Percentiles rank a stretch among this genome's conserved stretches.
phyloP scores from a whole-genome alignment of 129 eudicot genomes.

The Flaveria trinervia region DNA sequence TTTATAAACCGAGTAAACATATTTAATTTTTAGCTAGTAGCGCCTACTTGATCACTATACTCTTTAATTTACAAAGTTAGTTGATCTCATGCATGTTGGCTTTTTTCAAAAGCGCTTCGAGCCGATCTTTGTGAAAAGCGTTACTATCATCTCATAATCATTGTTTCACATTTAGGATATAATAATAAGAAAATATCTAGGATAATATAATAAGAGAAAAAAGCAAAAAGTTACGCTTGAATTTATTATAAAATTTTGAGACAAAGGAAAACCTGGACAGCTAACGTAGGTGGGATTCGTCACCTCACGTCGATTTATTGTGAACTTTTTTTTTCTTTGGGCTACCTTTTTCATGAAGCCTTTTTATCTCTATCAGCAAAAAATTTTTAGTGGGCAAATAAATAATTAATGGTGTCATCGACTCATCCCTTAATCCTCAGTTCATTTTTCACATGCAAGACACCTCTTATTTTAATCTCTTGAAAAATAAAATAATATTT shows the following conservation, averaged over 20 bases:
- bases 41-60: too few relatives aligned
- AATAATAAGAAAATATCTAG: not conserved
- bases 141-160: not conserved
- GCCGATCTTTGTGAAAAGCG: too few relatives aligned
- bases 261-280: not conserved
- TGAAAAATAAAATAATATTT: too few relatives aligned
- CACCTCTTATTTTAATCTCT: too few relatives aligned
- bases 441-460: not conserved
- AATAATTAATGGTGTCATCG: not conserved
- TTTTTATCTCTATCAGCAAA: slow-evolving; percentile 30
- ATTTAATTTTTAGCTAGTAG: too few relatives aligned
- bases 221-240: not conserved
- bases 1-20: too few relatives aligned
- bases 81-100: too few relatives aligned
- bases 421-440: not conserved
- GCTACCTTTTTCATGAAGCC: slow-evolving; percentile 7
- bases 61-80: too few relatives aligned
- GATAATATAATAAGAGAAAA: not conserved
- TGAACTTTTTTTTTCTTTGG: not conserved
- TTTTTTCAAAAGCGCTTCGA: too few relatives aligned
- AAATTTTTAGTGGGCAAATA: slow-evolving; percentile 15
- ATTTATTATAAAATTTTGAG: not conserved
- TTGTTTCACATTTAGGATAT: not conserved
- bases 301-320: slow-evolving; percentile 26
- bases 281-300: slow-evolving; percentile 26